Evolutionary conservation across 2,329 filamentous ascomycete species (phyloP).

Genomic region (Pyricularia sp.): DNA sequence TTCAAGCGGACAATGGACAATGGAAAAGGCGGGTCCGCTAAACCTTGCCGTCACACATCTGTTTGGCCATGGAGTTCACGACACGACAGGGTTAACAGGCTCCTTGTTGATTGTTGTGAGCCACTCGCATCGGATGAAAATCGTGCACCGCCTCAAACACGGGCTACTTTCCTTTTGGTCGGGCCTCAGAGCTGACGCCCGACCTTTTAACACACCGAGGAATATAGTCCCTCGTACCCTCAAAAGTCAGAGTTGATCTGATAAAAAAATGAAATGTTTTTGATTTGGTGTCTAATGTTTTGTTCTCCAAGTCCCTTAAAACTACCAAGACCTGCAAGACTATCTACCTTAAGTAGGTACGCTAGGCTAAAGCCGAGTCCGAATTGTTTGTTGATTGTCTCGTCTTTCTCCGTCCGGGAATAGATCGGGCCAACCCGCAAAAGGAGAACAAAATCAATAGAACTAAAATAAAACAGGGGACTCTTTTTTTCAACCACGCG

Average conservation of each 20-base stretch:
- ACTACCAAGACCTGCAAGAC: background rate
- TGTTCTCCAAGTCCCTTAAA: too few species aligned
- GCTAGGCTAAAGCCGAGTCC: background rate
- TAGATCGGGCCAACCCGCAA: background rate
- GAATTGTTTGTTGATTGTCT: background rate
- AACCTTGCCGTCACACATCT: background rate
- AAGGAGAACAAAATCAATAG: background rate
- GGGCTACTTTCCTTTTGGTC: background rate
- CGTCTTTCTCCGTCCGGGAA: background rate
- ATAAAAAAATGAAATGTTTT: background rate
- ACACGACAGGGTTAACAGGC: background rate
- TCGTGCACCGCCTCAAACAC: background rate
- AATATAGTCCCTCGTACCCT: background rate
- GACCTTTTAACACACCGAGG: background rate
- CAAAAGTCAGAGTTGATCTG: background rate
- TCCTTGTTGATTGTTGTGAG: background rate
- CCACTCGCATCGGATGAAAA: background rate
- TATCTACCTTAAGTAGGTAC: background rate
- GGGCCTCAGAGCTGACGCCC: background rate
- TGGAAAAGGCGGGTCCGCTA: background rate
- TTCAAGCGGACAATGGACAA: background rate
- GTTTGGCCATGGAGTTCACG: background rate
- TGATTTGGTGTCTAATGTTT: background rate
- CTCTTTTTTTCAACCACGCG: too few species aligned
- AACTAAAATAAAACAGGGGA: background rate